Conservation (phyloP, 176 grass and related monocot species). For the Ensete ventricosum region DNA sequence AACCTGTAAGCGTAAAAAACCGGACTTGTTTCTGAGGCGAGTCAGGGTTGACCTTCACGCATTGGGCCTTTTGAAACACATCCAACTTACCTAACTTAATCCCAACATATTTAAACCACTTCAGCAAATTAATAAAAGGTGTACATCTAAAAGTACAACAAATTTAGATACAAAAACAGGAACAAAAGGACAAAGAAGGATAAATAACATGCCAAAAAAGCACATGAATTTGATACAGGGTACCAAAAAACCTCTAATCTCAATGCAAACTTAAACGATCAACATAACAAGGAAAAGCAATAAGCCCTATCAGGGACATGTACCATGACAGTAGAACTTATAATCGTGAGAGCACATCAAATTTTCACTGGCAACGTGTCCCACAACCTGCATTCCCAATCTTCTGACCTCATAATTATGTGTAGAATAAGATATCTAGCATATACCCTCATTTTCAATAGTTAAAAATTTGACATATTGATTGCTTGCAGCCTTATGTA, state of each 20-base stretch:
- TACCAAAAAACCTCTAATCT: background rate
- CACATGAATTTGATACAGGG: background rate
- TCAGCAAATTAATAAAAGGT: background rate
- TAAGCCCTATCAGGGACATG: background rate
- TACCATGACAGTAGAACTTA: background rate
- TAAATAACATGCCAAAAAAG: too few relatives aligned
- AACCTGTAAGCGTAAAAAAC: conserved; percentile 74
- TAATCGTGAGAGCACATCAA: background rate
- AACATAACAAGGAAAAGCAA: background rate
- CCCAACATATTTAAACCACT: background rate
- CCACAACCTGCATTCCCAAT: too few relatives aligned
- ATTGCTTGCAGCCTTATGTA: background rate
- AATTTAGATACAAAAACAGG: background rate
- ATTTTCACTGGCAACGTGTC: too few relatives aligned
- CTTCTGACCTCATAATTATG: too few relatives aligned
- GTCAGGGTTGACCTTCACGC: conserved; percentile 87
- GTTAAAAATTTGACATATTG: background rate
- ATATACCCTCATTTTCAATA: background rate
- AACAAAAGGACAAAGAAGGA: background rate
- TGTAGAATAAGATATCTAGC: too few relatives aligned
- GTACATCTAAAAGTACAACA: background rate
- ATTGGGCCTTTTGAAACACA: conserved; percentile 50
- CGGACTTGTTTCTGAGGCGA: conserved; percentile 89
- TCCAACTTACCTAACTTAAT: conserved; percentile 50
- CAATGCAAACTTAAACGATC: too few relatives aligned